Base-by-base conservation (phyloP, 176 grass and related monocot species). In the Oryza meridionalis region DNA sequence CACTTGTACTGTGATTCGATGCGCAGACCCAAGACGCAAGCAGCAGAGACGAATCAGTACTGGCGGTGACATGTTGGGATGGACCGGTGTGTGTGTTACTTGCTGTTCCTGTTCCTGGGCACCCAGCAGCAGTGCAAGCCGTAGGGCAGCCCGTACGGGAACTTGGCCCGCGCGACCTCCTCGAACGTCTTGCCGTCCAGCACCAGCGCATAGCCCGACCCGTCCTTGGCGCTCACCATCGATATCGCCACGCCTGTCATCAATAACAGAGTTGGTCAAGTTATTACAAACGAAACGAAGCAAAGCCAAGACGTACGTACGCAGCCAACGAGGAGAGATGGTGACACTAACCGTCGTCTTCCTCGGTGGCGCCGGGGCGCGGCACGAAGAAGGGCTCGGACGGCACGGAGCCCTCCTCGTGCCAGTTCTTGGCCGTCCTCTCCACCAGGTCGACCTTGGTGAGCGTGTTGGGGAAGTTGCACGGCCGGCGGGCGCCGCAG, bases 401-500 rank as follows among this genome's bases (percentile, higher is more conserved):
- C 13, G 97, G 97, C 71, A 99, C 93, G 22, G 93, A 64, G 11
- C 97, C 97, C 25, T 92, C 88, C 86, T 99, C 93, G 86, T 96
- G 78, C 97, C 97, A 99, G 75, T 86, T 92, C 91, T 94, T 96
- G 43, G 97, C 91, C 75, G 49, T 94, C 92, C 91, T 94, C 69
- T 91, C 86, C 21, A 84, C 86, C 66, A 99, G 82, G 79, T 99
- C 97, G 70, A 99, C 77, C 89, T 99, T 99, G 63, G 97, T 94
- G 81, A 99, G 86, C 11, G 97, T 94, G 90, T 99, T 99, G 77
- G 97, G 97, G 88, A 99, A 99, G 84, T 99, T 99, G 90, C 97
- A 99, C 15, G 97, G 97, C 70, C 97, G 86, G 21, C 11, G 81
- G 70, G 97, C 97, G 38, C 97, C 97, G 43, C 97, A 96, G 62